These are phyloP conservation scores for Pterulicium gracile DNA, from an alignment of 1,284 basidiomycete species.

Conservation along the genomic window DNA sequence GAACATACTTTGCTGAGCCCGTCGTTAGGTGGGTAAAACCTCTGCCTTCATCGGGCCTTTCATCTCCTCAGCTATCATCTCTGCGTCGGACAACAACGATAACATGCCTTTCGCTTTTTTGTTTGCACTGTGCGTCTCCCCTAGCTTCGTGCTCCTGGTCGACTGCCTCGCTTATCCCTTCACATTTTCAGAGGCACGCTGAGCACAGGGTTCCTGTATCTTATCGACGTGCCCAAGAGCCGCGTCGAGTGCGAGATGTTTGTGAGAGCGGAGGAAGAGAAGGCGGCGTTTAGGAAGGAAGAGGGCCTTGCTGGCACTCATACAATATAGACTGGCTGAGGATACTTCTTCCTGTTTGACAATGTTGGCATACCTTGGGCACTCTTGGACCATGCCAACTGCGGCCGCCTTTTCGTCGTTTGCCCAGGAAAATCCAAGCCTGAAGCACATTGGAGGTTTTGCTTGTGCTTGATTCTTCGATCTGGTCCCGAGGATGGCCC, in stretches of 20 bases:
- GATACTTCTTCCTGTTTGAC: too few relatives aligned
- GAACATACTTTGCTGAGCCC: too few relatives aligned
- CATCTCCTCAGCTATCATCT: conserved; percentile 66
- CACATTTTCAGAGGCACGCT: conserved; percentile 39
- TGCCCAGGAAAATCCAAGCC: too few relatives aligned
- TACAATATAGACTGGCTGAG: too few relatives aligned
- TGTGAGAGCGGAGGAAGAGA: conserved; percentile 41
- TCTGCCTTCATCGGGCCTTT: conserved; percentile 78
- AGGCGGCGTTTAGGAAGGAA: conserved; percentile 33
- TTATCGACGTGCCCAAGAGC: conserved; percentile 65
- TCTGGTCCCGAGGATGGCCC: too few relatives aligned
- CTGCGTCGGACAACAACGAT: conserved; percentile 57
- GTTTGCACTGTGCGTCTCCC: conserved; percentile 59
- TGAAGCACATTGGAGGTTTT: too few relatives aligned
- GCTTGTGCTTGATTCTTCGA: too few relatives aligned
- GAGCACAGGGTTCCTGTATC: conserved; percentile 54
- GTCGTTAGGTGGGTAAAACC: conserved; percentile 53
- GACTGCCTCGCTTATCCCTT: conserved; percentile 4
- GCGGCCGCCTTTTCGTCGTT: too few relatives aligned
- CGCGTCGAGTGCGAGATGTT: conserved; percentile 56
- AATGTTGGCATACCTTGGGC: too few relatives aligned
- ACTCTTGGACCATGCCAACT: too few relatives aligned
- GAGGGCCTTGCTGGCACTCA: not conserved
- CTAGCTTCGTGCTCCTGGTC: not conserved
- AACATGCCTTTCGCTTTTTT: conserved; percentile 79